Conservation (phyloP, 23 red algal genomes). For the Gracilaria gracilis region DNA sequence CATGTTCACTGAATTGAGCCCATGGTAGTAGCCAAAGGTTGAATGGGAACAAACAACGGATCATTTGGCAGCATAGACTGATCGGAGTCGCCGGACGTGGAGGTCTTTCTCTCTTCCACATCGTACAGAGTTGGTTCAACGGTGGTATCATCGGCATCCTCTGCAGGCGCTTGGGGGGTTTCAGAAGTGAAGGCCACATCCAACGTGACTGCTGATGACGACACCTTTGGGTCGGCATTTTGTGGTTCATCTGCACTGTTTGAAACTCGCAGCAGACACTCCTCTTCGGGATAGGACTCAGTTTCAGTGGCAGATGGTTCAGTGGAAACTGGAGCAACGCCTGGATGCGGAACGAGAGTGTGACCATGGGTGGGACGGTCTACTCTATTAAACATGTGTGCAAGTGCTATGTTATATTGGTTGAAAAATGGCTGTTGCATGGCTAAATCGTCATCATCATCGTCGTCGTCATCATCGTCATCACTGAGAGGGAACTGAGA, state of each 20-base stretch:
- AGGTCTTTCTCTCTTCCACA: constrained; percentile 20
- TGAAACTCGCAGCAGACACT: background rate
- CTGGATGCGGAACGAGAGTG: background rate
- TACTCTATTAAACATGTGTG: constrained; percentile 7
- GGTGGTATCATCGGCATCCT: background rate
- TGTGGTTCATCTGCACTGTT: background rate
- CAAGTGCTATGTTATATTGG: background rate
- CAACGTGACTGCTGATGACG: background rate
- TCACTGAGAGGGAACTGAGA: background rate
- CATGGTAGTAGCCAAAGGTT: constrained; percentile 3
- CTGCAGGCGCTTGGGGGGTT: background rate
- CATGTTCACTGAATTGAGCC: background rate
- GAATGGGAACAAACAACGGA: constrained; percentile 6
- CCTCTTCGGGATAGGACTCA: background rate
- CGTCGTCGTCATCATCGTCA: constrained; percentile 16
- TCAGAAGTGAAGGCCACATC: background rate
- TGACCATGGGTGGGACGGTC: background rate
- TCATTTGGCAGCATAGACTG: constrained; percentile 1
- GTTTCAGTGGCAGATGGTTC: background rate
- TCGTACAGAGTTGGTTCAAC: background rate
- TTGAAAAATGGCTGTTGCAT: background rate
- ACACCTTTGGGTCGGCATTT: background rate
- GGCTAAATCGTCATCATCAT: background rate
- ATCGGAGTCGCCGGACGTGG: constrained; percentile 5
- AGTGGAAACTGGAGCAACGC: background rate